Evolutionary conservation across 176 grass and related monocot species (phyloP).

Genomic region (Thalia dealbata): DNA sequence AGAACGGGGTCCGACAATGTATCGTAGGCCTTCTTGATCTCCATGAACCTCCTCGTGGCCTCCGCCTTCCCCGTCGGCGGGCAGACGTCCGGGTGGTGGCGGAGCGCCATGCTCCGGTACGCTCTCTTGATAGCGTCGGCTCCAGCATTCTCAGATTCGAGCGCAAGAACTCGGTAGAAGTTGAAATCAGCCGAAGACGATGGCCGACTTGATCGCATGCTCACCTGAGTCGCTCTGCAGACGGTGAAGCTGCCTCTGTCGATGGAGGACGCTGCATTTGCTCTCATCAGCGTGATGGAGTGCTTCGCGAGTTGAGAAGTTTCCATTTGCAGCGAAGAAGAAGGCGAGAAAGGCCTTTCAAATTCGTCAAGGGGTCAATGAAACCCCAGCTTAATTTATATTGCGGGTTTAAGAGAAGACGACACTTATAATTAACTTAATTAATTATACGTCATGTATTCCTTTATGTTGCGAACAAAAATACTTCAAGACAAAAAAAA

Average conservation of each 20-base stretch:
- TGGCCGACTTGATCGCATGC: background rate
- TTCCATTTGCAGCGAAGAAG: background rate
- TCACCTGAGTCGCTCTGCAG: background rate
- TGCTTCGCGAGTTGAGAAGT: background rate
- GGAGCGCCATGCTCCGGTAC: conserved; percentile 63
- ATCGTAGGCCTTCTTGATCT: conserved; percentile 69
- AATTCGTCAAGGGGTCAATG: background rate
- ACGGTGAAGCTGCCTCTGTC: background rate
- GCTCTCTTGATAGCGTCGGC: conserved; percentile 57
- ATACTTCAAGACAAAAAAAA: too few relatives aligned
- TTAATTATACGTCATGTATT: background rate
- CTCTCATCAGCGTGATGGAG: background rate
- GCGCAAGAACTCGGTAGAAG: conserved; percentile 51
- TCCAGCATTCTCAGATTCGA: conserved; percentile 35
- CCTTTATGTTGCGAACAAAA: background rate
- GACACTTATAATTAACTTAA: background rate
- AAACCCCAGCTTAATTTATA: too few relatives aligned
- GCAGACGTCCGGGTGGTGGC: conserved; percentile 63
- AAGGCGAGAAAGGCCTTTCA: background rate
- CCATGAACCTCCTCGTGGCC: conserved; percentile 50
- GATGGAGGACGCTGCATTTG: background rate
- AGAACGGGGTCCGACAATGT: conserved; percentile 48
- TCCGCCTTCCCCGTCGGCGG: conserved; percentile 34
- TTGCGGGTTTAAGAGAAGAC: too few relatives aligned
- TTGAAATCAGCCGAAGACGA: background rate